phyloP scores from a whole-genome alignment of 768 basidiomycete species.

The Boletus subparvulus region DNA sequence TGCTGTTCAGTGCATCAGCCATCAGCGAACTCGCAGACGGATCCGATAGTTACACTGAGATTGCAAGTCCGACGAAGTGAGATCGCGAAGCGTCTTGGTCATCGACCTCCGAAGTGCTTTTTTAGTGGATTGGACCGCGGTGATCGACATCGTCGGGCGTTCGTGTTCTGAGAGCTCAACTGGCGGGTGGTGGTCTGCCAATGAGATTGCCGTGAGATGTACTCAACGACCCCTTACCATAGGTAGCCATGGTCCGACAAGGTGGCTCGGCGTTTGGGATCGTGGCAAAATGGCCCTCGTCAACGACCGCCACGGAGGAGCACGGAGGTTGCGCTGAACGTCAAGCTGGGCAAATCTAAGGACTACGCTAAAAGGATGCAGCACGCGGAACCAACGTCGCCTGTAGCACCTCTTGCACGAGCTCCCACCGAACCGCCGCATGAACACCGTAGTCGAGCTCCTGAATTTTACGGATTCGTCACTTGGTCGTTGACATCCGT shows the following conservation, averaged over 20 bases:
- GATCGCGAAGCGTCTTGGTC: conserved; percentile 40
- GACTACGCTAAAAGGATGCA: conserved; percentile 7
- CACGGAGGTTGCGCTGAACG: conserved; percentile 26
- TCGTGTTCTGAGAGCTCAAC: neutral
- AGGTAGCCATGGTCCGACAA: conserved; percentile 1
- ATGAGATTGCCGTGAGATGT: neutral
- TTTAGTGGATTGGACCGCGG: conserved; percentile 35
- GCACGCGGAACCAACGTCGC: conserved; percentile 39
- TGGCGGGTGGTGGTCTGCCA: neutral
- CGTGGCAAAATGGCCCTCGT: neutral
- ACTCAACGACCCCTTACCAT: neutral
- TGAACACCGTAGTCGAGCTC: conserved; percentile 62
- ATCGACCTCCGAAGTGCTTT: conserved; percentile 61
- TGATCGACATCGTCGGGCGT: conserved; percentile 27
- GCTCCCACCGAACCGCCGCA: conserved; percentile 39
- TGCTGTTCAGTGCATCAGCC: conserved; percentile 15
- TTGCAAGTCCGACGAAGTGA: conserved; percentile 47
- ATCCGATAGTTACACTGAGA: conserved; percentile 52
- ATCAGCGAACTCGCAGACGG: conserved; percentile 1
- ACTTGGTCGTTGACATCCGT: conserved; percentile 79
- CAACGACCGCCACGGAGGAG: conserved; percentile 19
- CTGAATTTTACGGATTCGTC: conserved; percentile 90
- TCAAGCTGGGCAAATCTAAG: neutral
- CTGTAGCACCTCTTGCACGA: conserved; percentile 44
- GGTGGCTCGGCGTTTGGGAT: conserved; percentile 13